Evolutionary conservation across 2,329 filamentous ascomycete species (phyloP).

Genomic region (Ampelomyces quisqualis): DNA sequence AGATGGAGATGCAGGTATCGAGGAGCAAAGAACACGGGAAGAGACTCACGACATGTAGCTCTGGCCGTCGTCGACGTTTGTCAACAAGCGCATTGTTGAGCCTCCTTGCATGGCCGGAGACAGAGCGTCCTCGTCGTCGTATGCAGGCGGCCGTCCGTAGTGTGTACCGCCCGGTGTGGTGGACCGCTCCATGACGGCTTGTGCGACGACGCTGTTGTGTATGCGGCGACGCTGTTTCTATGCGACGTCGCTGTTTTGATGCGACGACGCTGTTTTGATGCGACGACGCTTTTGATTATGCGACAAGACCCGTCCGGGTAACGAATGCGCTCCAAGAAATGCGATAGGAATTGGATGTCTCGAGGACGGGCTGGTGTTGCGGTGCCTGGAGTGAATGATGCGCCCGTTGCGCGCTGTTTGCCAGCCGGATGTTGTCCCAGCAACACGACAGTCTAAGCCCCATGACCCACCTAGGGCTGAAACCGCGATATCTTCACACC

Average conservation of each 20-base stretch:
- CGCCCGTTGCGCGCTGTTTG: slow-evolving; percentile 11
- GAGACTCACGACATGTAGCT: slow-evolving; percentile 48
- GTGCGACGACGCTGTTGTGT: slow-evolving; percentile 9
- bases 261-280: too few relatives aligned
- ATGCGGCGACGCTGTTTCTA: background rate
- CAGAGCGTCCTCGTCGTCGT: slow-evolving; percentile 46
- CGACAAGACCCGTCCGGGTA: slow-evolving; percentile 6
- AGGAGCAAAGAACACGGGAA: slow-evolving; percentile 28
- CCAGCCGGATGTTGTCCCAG: slow-evolving; percentile 7
- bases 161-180: slow-evolving; percentile 36
- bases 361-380: slow-evolving; percentile 13
- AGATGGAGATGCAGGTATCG: too few relatives aligned
- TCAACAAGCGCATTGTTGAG: slow-evolving; percentile 54
- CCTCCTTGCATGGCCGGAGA: slow-evolving; percentile 42
- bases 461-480: slow-evolving; percentile 2
- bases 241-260: slow-evolving; percentile 3
- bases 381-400: background rate
- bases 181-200: slow-evolving; percentile 37
- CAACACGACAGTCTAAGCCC: slow-evolving; percentile 1
- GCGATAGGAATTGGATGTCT: slow-evolving; percentile 20
- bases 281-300: slow-evolving; percentile 3
- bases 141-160: slow-evolving; percentile 49
- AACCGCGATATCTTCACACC: background rate
- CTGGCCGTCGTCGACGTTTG: slow-evolving; percentile 46
- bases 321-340: slow-evolving; percentile 14